These are phyloP conservation scores for Penicillium sp. DNA, from an alignment of 2,329 filamentous ascomycete genomes.

Conservation along the genomic window DNA sequence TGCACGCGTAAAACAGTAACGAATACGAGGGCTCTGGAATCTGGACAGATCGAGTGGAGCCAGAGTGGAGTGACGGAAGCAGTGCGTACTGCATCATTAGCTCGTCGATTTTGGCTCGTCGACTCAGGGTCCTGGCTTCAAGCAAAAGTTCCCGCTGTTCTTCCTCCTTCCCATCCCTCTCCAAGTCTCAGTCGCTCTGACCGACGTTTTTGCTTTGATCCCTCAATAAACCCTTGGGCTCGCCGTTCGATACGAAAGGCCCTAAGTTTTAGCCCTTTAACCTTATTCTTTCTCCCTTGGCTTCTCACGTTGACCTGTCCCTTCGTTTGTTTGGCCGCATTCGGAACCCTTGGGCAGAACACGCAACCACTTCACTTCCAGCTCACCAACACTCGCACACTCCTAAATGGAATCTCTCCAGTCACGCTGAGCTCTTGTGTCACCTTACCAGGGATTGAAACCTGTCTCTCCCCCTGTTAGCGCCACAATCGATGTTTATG, in stretches of 20 bases:
- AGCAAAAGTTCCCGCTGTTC: not conserved
- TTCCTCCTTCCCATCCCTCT: not conserved
- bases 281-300: not conserved
- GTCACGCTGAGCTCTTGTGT: not conserved
- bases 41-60: not conserved
- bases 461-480: constrained; percentile 3
- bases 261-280: not conserved
- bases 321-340: constrained; percentile 3
- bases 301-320: not conserved
- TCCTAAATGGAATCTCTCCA: not conserved
- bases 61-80: constrained; percentile 7
- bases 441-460: constrained; percentile 16
- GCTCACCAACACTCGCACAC: not conserved
- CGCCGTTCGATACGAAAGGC: not conserved
- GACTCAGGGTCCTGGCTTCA: not conserved
- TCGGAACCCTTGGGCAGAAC: not conserved
- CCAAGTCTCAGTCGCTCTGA: not conserved
- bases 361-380: not conserved
- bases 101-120: not conserved
- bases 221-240: not conserved
- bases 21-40: not conserved
- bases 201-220: not conserved
- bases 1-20: not conserved
- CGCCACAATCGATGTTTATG: constrained; percentile 15
- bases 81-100: constrained; percentile 1